Base-by-base conservation (phyloP, 169 alveolate species). In the Fabrea salina region DNA sequence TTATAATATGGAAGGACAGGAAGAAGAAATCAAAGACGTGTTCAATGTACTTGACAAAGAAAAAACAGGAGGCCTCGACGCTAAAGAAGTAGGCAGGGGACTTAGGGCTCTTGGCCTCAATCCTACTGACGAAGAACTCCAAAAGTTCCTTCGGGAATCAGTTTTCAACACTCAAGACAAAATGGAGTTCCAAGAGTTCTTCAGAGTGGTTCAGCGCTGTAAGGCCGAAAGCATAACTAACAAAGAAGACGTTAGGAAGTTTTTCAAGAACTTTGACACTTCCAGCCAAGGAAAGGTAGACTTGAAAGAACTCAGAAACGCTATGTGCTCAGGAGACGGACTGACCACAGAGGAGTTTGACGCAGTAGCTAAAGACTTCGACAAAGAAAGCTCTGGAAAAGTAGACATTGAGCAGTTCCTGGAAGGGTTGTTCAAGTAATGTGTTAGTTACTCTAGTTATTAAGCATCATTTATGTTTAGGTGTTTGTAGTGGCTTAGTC, bases 21-120 rank as follows among this genome's bases (percentile, higher is more conserved):
- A 51, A 51, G 27, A 33, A 22, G 59, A 51, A 4, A 51, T 51
- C 3, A 33, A 51, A 5, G 27, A 33, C 19, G 75, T 64, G 0
- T 40, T 64, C 54, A 37, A 32, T n/a, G 35, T 39, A 25, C 30
- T 64, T 11, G 75, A 64, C 51, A 32, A 32, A 19, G 39, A 19
- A 30, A 32, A 33, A 33, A 19, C 27, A n/a, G 82, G 82, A 35
- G 13, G 35, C 32, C 71, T 84, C 7, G 59, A 79, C 40, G 64
- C 75, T 6, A 74, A 66, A 74, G 83, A 79, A 5, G 39, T 84
- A n/a, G 90, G 86, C 4, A 54, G 58, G 33, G 66, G 78, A 3
- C 53, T 84, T 8, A 40, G 90, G 54, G 61, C 81, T 25, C 44
- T 84, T 40, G 75, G 79, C 41, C 40, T 64, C 35, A 79, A 79